Percentiles rank a stretch among this genome's conserved stretches.
phyloP scores from a whole-genome alignment of 257 asterid species.

The Nicotiana tomentosiformis region DNA sequence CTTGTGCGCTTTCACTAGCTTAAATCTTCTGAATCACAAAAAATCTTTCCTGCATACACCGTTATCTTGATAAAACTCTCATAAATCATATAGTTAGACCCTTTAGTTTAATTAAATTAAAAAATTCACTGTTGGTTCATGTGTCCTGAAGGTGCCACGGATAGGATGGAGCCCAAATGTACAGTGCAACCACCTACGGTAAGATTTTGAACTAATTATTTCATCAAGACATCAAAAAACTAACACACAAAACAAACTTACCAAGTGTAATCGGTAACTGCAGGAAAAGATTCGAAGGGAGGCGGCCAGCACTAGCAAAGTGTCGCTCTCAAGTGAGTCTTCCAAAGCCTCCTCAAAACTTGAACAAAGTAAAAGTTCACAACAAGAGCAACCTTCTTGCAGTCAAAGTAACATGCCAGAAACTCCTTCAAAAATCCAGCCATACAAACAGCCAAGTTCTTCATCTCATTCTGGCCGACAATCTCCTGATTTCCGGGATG shows the following conservation, averaged over 20 bases:
- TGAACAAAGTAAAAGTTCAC: conserved; percentile 39
- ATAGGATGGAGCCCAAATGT: conserved; percentile 36
- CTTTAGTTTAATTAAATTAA: neutral
- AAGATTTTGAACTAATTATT: conserved; percentile 20
- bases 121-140: conserved; percentile 20
- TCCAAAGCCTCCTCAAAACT: conserved; percentile 48
- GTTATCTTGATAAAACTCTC: neutral
- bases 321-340: conserved; percentile 58
- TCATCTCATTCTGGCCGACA: conserved; percentile 22
- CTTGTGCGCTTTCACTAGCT: neutral
- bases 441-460: conserved; percentile 25
- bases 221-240: neutral
- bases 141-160: conserved; percentile 40
- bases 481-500: conserved; percentile 54
- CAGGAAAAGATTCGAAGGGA: conserved; percentile 48
- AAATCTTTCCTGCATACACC: neutral
- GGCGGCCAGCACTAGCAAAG: conserved; percentile 40
- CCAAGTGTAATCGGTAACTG: conserved; percentile 18
- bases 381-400: conserved; percentile 27
- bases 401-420: conserved; percentile 27
- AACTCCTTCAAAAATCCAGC: conserved; percentile 23
- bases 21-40: neutral
- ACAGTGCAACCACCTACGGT: conserved; percentile 33
- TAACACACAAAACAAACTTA: conserved; percentile 9
- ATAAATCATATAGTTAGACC: neutral